Conservation (phyloP, 169 alveolate genomes). For the Plasmodium gonderi region DNA sequence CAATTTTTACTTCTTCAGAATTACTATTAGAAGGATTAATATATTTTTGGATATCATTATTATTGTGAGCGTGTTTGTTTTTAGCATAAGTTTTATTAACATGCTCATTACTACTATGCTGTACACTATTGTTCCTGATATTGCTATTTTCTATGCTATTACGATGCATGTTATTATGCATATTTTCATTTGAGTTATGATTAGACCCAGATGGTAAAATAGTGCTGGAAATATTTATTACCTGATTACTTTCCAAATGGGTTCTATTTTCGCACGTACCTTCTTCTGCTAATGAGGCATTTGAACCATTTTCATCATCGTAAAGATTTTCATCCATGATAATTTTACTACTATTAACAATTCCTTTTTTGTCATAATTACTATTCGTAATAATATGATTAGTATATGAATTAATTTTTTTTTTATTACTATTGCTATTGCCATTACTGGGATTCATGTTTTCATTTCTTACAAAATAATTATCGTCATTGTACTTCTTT, state of each 20-base stretch:
- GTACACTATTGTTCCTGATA: neutral
- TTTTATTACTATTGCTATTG: neutral
- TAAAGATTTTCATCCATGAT: neutral
- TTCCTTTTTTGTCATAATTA: constrained; percentile 2
- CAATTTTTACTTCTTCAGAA: neutral
- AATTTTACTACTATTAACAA: neutral
- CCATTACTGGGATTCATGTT: neutral
- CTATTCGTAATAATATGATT: neutral
- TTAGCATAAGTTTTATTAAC: neutral
- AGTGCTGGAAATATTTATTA: neutral
- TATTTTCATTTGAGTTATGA: neutral
- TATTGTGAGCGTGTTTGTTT: neutral
- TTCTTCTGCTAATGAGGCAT: neutral
- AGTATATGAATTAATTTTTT: neutral
- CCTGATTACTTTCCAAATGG: neutral
- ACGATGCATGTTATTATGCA: neutral
- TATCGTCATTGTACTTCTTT: neutral
- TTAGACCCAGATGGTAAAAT: neutral
- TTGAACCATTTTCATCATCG: constrained; percentile 7
- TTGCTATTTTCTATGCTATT: neutral
- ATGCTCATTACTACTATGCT: neutral
- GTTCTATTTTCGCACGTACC: neutral
- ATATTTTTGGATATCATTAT: neutral
- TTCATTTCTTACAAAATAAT: constrained; percentile 33
- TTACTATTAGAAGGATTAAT: neutral